phyloP scores from a whole-genome alignment of 1,284 basidiomycete genomes.

The Moesziomyces sp. region DNA sequence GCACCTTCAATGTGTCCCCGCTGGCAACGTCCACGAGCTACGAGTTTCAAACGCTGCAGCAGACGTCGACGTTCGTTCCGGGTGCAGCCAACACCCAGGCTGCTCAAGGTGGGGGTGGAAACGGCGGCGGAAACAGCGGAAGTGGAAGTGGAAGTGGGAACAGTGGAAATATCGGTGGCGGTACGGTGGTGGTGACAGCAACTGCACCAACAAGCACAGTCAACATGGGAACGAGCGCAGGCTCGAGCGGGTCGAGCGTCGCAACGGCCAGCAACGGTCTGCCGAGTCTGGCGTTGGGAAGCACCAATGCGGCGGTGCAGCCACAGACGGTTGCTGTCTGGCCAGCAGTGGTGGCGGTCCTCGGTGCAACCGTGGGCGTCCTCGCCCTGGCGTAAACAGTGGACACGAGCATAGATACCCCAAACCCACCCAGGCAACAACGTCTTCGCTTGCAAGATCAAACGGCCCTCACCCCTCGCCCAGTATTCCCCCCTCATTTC shows the following conservation, averaged over 20 bases:
- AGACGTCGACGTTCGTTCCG: constrained; percentile 39
- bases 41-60: constrained; percentile 24
- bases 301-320: neutral
- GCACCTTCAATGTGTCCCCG: constrained; percentile 56
- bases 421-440: too few relatives aligned
- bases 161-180: constrained; percentile 5
- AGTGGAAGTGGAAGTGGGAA: neutral
- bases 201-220: constrained; percentile 21
- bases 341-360: too few relatives aligned
- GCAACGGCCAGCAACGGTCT: constrained; percentile 11
- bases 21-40: constrained; percentile 42
- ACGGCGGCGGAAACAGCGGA: neutral
- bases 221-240: neutral
- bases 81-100: constrained; percentile 4
- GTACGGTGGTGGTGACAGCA: constrained; percentile 29
- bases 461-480: too few relatives aligned
- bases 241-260: neutral
- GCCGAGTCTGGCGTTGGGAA: constrained; percentile 14
- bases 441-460: too few relatives aligned
- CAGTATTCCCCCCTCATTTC: too few relatives aligned
- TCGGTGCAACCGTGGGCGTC: too few relatives aligned
- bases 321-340: too few relatives aligned
- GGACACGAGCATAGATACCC: too few relatives aligned
- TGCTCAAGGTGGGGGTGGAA: neutral
- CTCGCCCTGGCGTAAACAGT: too few relatives aligned